phyloP scores from a whole-genome alignment of 805 yeast genomes.

The Wickerhamiella azyma region DNA sequence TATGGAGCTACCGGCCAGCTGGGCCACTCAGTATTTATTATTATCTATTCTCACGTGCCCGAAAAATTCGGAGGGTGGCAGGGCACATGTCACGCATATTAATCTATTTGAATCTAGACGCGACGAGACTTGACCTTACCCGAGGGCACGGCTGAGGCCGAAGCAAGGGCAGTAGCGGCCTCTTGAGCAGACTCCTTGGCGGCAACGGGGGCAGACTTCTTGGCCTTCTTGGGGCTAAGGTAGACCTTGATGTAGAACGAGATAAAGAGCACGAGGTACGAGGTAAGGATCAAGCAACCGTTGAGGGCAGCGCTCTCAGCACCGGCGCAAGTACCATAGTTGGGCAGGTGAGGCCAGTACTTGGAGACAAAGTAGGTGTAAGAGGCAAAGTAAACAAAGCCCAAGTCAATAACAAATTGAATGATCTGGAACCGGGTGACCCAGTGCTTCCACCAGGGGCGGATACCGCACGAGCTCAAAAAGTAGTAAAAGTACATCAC shows the following conservation, averaged over 20 bases:
- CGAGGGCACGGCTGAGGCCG: constrained; percentile 1
- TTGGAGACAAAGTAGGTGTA: constrained; percentile 74
- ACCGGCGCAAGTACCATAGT: constrained; percentile 78
- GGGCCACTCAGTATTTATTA: too few relatives aligned
- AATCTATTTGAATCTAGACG: too few relatives aligned
- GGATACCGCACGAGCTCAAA: constrained; percentile 79
- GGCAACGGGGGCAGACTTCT: constrained; percentile 12
- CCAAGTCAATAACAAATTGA: constrained; percentile 81
- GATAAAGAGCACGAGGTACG: constrained; percentile 80
- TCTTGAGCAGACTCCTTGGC: constrained; percentile 7
- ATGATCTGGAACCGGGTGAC: constrained; percentile 91
- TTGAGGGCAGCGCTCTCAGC: constrained; percentile 84
- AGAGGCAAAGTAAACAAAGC: constrained; percentile 85
- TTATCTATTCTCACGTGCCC: too few relatives aligned
- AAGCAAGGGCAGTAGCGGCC: constrained; percentile 1
- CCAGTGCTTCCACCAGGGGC: constrained; percentile 99
- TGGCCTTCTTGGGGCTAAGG: constrained; percentile 29
- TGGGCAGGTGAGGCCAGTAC: constrained; percentile 56
- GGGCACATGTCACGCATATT: too few relatives aligned
- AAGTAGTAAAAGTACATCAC: constrained; percentile 98
- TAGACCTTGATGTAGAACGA: constrained; percentile 84
- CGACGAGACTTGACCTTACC: constrained; percentile 7
- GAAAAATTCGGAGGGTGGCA: too few relatives aligned
- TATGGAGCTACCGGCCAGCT: too few relatives aligned
- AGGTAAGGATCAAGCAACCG: constrained; percentile 78